phyloP scores from a whole-genome alignment of 352 stramenopile species.

The Phytophthora colocasiae region DNA sequence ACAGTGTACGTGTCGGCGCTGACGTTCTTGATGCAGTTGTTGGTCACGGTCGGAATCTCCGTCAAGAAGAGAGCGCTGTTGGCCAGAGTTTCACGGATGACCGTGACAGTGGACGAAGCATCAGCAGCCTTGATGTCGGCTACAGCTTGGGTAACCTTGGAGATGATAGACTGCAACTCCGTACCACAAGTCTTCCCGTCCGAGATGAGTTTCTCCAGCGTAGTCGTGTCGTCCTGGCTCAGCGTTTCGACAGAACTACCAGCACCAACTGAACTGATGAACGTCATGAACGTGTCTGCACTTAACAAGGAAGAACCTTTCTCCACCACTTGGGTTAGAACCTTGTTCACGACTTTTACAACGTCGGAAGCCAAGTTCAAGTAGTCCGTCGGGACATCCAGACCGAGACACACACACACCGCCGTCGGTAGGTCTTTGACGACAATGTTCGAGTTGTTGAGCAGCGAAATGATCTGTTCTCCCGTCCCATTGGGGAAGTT shows the following conservation, averaged over 20 bases:
- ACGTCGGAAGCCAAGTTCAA: slow-evolving; percentile 47
- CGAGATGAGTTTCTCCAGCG: slow-evolving; percentile 42
- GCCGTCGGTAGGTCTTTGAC: slow-evolving; percentile 55
- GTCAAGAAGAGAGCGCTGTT: slow-evolving; percentile 56
- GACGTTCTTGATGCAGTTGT: slow-evolving; percentile 44
- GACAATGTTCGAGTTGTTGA: slow-evolving; percentile 65
- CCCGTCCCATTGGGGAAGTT: slow-evolving; percentile 53
- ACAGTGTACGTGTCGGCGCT: slow-evolving; percentile 34
- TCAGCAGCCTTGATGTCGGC: slow-evolving; percentile 48
- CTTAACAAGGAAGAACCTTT: slow-evolving; percentile 43
- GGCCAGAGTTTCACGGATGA: slow-evolving; percentile 45
- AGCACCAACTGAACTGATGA: slow-evolving; percentile 27
- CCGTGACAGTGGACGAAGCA: slow-evolving; percentile 29
- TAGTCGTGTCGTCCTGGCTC: slow-evolving; percentile 22
- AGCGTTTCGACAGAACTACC: slow-evolving; percentile 31
- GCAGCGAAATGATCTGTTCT: slow-evolving; percentile 50
- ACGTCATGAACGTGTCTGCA: slow-evolving; percentile 42
- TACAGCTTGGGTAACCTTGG: slow-evolving; percentile 44
- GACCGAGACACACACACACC: slow-evolving; percentile 55
- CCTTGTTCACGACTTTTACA: slow-evolving; percentile 37
- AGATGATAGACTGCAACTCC: slow-evolving; percentile 46
- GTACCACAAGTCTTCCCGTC: slow-evolving; percentile 48
- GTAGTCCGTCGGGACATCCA: slow-evolving; percentile 37
- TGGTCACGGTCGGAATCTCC: slow-evolving; percentile 55
- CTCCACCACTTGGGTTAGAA: slow-evolving; percentile 42